Percentiles rank a stretch among this genome's conserved stretches.
These are phyloP conservation scores for Suillus bovinus DNA, from an alignment of 768 basidiomycete genomes.

Conservation along the genomic window DNA sequence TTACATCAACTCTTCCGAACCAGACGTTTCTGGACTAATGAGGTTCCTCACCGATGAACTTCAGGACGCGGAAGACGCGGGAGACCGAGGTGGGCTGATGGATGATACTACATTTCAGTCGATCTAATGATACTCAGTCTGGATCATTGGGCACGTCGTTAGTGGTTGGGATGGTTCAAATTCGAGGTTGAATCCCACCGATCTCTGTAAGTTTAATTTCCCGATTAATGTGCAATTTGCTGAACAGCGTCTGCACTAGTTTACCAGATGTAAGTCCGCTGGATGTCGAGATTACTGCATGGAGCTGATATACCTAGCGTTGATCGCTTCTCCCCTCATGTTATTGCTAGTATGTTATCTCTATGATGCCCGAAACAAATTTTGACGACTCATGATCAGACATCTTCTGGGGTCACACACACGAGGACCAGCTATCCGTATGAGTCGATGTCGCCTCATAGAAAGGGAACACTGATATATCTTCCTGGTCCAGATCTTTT, in stretches of 20 bases:
- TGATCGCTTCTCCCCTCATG: slow-evolving; percentile 77
- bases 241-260: slow-evolving; percentile 27
- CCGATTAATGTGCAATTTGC: background rate
- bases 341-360: slow-evolving; percentile 63
- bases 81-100: slow-evolving; percentile 58
- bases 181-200: slow-evolving; percentile 60
- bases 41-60: slow-evolving; percentile 77
- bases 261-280: slow-evolving; percentile 47
- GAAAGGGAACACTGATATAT: background rate
- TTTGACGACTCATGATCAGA: slow-evolving; percentile 36
- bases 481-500: slow-evolving; percentile 53
- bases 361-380: slow-evolving; percentile 6
- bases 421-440: slow-evolving; percentile 72
- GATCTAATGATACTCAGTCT: slow-evolving; percentile 35
- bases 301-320: slow-evolving; percentile 42
- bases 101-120: background rate
- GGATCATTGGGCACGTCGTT: slow-evolving; percentile 58
- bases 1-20: slow-evolving; percentile 70
- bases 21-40: slow-evolving; percentile 75
- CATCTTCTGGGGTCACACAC: slow-evolving; percentile 79
- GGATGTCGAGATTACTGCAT: background rate
- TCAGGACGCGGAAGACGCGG: slow-evolving; percentile 75
- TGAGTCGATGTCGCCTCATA: slow-evolving; percentile 13
- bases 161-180: slow-evolving; percentile 75
- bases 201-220: slow-evolving; percentile 57